A percentile compares a stretch with the other conserved stretches of the same genome.
Evolutionary conservation across 129 eudicot genomes (phyloP).

Genomic region (Pulicaria dysenterica): DNA sequence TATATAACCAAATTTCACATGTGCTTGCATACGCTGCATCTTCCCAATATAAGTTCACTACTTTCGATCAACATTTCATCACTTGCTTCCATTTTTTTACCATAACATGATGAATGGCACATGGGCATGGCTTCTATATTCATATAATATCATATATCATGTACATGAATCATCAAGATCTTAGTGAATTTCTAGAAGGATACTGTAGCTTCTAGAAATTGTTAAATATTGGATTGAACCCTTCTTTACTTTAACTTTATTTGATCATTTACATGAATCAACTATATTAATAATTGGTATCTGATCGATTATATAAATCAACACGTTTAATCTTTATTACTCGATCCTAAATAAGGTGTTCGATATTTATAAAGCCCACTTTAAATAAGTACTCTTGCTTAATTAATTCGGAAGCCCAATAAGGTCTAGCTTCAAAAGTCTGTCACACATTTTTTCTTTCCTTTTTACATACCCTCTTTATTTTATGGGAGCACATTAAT

Average conservation of each 20-base stretch:
- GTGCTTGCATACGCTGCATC: conserved; percentile 39
- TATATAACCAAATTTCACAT: conserved; percentile 14
- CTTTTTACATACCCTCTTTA: too few relatives aligned
- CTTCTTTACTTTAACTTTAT: neutral
- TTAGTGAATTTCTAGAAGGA: conserved; percentile 30
- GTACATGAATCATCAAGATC: conserved; percentile 12
- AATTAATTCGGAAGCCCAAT: too few relatives aligned
- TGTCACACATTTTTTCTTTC: too few relatives aligned
- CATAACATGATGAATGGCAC: conserved; percentile 29
- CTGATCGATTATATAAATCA: neutral
- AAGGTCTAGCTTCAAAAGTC: too few relatives aligned
- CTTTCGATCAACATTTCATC: conserved; percentile 13
- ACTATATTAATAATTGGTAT: neutral
- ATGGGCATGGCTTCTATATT: conserved; percentile 1
- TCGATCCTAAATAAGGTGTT: too few relatives aligned
- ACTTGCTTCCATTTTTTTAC: conserved; percentile 21
- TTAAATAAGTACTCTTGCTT: too few relatives aligned
- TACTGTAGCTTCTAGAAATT: conserved; percentile 16
- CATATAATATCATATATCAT: conserved; percentile 8
- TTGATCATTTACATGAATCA: neutral
- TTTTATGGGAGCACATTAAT: too few relatives aligned
- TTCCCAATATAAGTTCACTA: conserved; percentile 19
- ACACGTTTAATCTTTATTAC: too few relatives aligned
- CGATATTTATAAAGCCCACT: too few relatives aligned
- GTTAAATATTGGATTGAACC: conserved; percentile 1